These are phyloP conservation scores for Escovopsis sp. DNA, from an alignment of 2,329 filamentous ascomycete genomes.

Conservation along the genomic window DNA sequence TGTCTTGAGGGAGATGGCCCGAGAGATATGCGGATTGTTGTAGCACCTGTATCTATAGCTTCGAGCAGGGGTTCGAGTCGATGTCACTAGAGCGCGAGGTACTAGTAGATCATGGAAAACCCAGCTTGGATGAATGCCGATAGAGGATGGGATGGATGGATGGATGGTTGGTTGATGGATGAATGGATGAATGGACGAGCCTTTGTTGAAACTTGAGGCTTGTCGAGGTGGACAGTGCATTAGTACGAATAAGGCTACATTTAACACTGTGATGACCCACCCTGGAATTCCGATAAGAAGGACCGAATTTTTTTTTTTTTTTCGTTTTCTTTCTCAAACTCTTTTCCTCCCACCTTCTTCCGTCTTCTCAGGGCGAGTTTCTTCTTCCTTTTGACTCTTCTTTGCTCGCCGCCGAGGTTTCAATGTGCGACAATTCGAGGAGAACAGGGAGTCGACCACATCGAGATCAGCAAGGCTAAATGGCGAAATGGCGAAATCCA, in stretches of 20 bases:
- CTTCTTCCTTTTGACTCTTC: not conserved
- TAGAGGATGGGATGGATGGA: not conserved
- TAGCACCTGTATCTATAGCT: not conserved
- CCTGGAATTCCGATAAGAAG: not conserved
- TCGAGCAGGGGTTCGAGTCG: conserved; percentile 3
- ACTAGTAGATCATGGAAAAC: not conserved
- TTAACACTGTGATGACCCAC: conserved; percentile 9
- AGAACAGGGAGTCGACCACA: not conserved
- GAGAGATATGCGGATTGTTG: too few relatives aligned
- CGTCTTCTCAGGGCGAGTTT: not conserved
- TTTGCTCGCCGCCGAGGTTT: not conserved
- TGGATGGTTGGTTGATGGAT: too few relatives aligned
- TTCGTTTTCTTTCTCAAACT: not conserved
- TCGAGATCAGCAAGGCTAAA: too few relatives aligned
- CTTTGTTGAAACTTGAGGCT: not conserved
- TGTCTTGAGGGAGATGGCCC: conserved; percentile 1
- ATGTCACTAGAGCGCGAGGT: conserved; percentile 8
- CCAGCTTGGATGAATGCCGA: too few relatives aligned
- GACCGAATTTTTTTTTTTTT: not conserved
- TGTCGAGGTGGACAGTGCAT: not conserved
- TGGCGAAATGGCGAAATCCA: too few relatives aligned
- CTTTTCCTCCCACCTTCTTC: too few relatives aligned
- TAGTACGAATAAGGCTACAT: accelerated
- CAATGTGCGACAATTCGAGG: not conserved
- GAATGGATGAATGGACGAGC: too few relatives aligned